phyloP scores from a whole-genome alignment of 805 yeast species.

The Crinitomyces ghanaensis region DNA sequence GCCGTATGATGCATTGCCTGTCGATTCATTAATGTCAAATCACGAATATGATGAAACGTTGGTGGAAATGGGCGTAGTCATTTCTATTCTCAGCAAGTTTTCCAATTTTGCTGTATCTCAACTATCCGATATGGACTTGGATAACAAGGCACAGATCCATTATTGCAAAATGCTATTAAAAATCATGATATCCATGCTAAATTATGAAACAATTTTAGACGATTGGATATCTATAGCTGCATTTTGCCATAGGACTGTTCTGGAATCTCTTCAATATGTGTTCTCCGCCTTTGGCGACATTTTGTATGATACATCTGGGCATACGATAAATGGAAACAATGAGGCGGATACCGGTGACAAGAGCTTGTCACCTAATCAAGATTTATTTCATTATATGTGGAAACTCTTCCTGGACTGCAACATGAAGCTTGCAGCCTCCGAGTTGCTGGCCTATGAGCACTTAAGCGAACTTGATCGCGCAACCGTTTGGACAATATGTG shows the following conservation, averaged over 20 bases:
- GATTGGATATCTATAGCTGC: constrained; percentile 57
- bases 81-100: constrained; percentile 24
- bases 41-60: constrained; percentile 60
- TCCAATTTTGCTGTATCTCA: constrained; percentile 11
- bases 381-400: background rate
- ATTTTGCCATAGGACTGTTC: constrained; percentile 21
- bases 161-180: too few relatives aligned
- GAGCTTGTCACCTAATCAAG: background rate
- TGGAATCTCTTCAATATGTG: constrained; percentile 26
- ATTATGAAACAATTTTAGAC: constrained; percentile 25
- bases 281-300: constrained; percentile 15
- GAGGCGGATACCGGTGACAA: too few relatives aligned
- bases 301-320: too few relatives aligned
- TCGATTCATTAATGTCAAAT: constrained; percentile 65
- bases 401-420: background rate
- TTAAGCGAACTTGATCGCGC: constrained; percentile 61
- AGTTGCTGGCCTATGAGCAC: constrained; percentile 58
- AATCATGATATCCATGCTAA: too few relatives aligned
- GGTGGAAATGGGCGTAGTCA: constrained; percentile 53
- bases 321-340: too few relatives aligned
- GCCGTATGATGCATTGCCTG: constrained; percentile 59
- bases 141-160: too few relatives aligned
- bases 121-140: too few relatives aligned
- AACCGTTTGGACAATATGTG: constrained; percentile 54
- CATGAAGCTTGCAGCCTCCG: constrained; percentile 50